phyloP scores from a whole-genome alignment of 768 basidiomycete genomes.

The Panaeolus papilionaceus region DNA sequence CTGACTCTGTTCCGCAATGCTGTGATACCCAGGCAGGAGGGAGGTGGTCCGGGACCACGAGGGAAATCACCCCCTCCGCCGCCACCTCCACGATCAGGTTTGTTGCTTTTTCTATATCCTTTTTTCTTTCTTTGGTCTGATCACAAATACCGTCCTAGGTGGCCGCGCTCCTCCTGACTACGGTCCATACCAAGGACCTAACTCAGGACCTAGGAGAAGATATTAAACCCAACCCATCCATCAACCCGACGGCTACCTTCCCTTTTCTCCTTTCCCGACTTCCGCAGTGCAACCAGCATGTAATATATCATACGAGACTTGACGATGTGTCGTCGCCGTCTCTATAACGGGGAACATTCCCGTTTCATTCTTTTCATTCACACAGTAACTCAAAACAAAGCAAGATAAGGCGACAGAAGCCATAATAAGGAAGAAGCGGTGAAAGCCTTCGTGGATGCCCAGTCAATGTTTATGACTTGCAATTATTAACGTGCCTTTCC shows the following conservation, averaged over 20 bases:
- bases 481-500: background rate
- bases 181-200: conserved; percentile 84
- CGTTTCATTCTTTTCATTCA: background rate
- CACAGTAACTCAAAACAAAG: background rate
- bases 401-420: too few species aligned
- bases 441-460: too few species aligned
- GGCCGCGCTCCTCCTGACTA: conserved; percentile 87
- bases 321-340: background rate
- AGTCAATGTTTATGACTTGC: background rate
- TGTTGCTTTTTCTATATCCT: conserved; percentile 25
- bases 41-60: conserved; percentile 26
- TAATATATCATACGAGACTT: background rate
- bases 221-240: conserved; percentile 20
- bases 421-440: too few species aligned
- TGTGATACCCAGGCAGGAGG: conserved; percentile 70
- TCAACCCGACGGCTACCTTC: background rate
- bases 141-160: conserved; percentile 35
- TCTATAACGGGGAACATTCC: background rate
- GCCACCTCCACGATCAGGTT: conserved; percentile 58
- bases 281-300: background rate
- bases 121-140: conserved; percentile 5
- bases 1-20: conserved; percentile 86
- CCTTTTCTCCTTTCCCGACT: background rate
- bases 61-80: conserved; percentile 69
- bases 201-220: conserved; percentile 33